These are phyloP conservation scores for Eremomyces bilateralis DNA, from an alignment of 495 filamentous ascomycete species.

Conservation along the genomic window DNA sequence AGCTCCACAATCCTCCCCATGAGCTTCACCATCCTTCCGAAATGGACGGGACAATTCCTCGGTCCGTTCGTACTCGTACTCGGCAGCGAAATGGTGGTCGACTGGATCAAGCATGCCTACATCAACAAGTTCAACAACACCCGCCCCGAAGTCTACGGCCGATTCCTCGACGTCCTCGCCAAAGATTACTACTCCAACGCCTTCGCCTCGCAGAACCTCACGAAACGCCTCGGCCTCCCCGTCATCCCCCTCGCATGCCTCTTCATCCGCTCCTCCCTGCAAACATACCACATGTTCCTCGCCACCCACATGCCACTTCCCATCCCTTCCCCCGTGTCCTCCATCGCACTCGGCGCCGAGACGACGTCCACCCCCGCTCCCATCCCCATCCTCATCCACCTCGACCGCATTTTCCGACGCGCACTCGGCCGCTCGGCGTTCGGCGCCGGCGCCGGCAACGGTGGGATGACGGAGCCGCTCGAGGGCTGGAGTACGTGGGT, in stretches of 20 bases:
- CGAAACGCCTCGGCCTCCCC: constrained; percentile 72
- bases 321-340: constrained; percentile 44
- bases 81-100: constrained; percentile 88
- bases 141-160: constrained; percentile 66
- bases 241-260: constrained; percentile 84
- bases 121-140: constrained; percentile 97
- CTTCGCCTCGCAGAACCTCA: constrained; percentile 74
- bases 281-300: constrained; percentile 97
- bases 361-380: constrained; percentile 39
- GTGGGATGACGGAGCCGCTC: constrained; percentile 15
- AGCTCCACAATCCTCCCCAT: constrained; percentile 52
- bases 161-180: constrained; percentile 77
- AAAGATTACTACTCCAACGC: constrained; percentile 94
- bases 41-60: constrained; percentile 70
- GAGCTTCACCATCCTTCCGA: constrained; percentile 73
- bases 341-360: constrained; percentile 33
- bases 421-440: constrained; percentile 46
- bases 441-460: constrained; percentile 24
- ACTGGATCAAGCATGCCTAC: constrained; percentile 94
- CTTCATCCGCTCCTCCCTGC: constrained; percentile 82
- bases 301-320: constrained; percentile 60
- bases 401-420: constrained; percentile 52
- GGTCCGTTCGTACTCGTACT: constrained; percentile 84
- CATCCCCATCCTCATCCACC: constrained; percentile 46
- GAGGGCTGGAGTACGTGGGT: constrained; percentile 8